Evolutionary conservation across 176 grass and related monocot species (phyloP), one percentile per base, ranked within the genome.

Genomic region (Themeda triandra): DNA sequence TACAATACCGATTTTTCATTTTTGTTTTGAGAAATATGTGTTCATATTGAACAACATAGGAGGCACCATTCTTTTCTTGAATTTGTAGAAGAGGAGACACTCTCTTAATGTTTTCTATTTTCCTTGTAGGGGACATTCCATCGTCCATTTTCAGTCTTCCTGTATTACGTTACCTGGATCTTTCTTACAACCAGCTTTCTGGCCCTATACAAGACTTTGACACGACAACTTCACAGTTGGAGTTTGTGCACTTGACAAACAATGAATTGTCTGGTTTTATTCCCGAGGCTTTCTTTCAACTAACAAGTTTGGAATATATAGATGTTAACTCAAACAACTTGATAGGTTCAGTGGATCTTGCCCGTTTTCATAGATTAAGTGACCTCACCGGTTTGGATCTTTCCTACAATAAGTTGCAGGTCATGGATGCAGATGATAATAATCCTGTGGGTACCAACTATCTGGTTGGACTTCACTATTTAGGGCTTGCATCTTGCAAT

Each of bases 401-500:
- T 4, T 37, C 36, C 36, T 37, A 37, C 36, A 37, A 37, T 37
- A 37, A 37, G 36, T 37, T 37, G 36, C 36, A 37, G 36, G 36
- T 37, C 36, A 6, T 37, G 36, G 36, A 37, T 37, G 36, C 36
- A 37, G 36, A 37, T 37, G 36, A 37, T 6, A 37, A 37, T 37
- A 37, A 6, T 37, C 36, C 36, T 37, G 36, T 37, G 36, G 36
- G 13, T 42, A 42, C 28, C 18, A n/a, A 0, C 67, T 41, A 44
- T 42, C 5, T 44, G 4, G 13, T 54, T 4, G 29, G n/a, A 8
- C 66, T 19, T 46, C 35, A 41, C 17, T 0, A 0, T 2, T 21
- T 84, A 45, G 2, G 10, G 19, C 73, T 89, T 29, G 29, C 39
- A 60, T 80, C 74, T 2, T 88, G 87, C 53, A 79, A 73, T 39